Base-by-base conservation (phyloP, 257 asterid species). In the Nicotiana attenuata region DNA sequence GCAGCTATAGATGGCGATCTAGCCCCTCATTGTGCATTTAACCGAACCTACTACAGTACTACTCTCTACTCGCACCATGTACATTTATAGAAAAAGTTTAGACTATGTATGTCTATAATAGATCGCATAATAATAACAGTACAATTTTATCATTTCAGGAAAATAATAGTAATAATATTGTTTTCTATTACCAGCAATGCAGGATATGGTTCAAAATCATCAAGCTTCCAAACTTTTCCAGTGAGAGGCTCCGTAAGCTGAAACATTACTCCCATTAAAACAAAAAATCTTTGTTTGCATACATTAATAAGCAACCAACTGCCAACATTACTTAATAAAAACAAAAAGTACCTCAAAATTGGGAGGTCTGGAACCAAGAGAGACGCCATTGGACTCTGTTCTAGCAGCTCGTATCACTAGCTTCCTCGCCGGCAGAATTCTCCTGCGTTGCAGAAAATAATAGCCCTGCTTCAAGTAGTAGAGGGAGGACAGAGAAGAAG, bases 221-320 rank as follows among this genome's bases (percentile, higher is more conserved):
- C 94, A 77, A 95, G 84, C 45, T 83, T 93, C 98, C 99, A 93
- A 56, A 85, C 38, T 87, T 86, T 95, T 84, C 98, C 97, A 1
- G 98, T 95, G 57, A 95, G 94, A 67, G 99, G 97, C 86, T 95
- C 99, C 24, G 88, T 85, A 83, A 95, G 94, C 98, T 93, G 82
- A 83, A 86, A 83, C 57, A 79, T 20, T 22, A 33, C n/a, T 59
- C 57, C 64, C 78, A 80, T 65, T 10, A 80, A 26, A 15, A 5
- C 10, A 8, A 19, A 28, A 60, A 20, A 11, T 41, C 33, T 20
- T 22, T 45, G 33, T 20, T 20, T 35, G 5, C 33, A 10, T n/a
- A 68, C 11, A 14, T 24, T 26, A 29, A 65, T 65, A 13, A 65
- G 11, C 47, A 29, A 29, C 20, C 47, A 29, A 29, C 75, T 41